Evolutionary conservation across 2,329 filamentous ascomycete genomes (phyloP).

Genomic region (Apiospora rasikravindrae): DNA sequence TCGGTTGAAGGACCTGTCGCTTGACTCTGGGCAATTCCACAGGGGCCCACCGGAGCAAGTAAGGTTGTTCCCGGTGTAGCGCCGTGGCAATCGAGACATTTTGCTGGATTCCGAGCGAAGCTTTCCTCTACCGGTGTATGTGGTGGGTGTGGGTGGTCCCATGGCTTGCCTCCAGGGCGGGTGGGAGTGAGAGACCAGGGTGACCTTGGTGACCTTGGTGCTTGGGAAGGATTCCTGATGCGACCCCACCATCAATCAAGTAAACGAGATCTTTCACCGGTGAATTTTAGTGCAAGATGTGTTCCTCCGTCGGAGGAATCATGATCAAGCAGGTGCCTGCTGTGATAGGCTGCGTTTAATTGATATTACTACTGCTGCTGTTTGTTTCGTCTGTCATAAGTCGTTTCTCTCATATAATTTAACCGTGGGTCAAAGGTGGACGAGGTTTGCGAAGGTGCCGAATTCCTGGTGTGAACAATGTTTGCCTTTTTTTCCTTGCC

Average conservation of each 20-base stretch:
- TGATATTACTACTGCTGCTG: not conserved
- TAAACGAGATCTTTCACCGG: not conserved
- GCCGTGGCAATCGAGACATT: not conserved
- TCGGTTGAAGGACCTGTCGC: not conserved
- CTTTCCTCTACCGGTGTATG: not conserved
- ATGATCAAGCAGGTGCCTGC: not conserved
- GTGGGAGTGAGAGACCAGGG: not conserved
- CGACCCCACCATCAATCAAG: not conserved
- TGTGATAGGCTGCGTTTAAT: not conserved
- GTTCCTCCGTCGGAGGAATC: not conserved
- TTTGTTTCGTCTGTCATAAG: not conserved
- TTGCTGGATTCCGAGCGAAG: not conserved
- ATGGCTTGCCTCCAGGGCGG: not conserved
- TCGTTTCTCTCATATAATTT: not conserved
- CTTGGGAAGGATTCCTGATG: not conserved
- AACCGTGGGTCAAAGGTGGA: not conserved
- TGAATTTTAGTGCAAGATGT: not conserved
- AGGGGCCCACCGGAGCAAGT: not conserved
- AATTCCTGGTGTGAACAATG: too few species aligned
- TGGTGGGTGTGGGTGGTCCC: not conserved
- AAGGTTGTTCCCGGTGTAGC: conserved; percentile 3
- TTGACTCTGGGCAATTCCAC: not conserved
- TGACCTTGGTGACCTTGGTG: too few species aligned
- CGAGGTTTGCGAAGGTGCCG: not conserved
- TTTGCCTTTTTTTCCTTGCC: not conserved